Percentiles rank a stretch among this genome's conserved stretches.
Evolutionary conservation across 2,329 filamentous ascomycete species (phyloP).

Genomic region (Alternaria angustiovoidea): DNA sequence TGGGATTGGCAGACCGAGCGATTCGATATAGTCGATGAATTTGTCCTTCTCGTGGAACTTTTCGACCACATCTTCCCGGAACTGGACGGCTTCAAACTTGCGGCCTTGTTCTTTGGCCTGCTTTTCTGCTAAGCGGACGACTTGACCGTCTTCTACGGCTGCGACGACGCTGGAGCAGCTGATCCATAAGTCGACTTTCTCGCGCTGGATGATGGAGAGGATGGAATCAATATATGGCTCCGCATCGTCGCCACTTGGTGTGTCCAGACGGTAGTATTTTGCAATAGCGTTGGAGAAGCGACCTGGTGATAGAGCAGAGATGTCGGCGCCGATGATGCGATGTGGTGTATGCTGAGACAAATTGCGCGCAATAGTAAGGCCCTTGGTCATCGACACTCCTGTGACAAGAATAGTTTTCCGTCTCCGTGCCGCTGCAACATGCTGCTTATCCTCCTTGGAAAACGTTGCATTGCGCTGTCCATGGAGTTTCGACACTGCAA

Average conservation of each 20-base stretch:
- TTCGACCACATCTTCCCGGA: constrained; percentile 64
- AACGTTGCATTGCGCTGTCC: constrained; percentile 21
- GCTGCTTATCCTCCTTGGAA: constrained; percentile 27
- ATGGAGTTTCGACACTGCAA: constrained; percentile 36
- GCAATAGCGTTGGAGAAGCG: constrained; percentile 66
- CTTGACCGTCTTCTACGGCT: constrained; percentile 71
- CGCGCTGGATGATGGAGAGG: constrained; percentile 65
- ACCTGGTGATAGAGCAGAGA: constrained; percentile 50
- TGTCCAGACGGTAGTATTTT: constrained; percentile 61
- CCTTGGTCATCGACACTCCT: constrained; percentile 76
- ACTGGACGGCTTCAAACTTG: constrained; percentile 69
- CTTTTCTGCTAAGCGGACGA: constrained; percentile 59
- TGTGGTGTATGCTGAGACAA: constrained; percentile 70
- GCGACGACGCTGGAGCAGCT: constrained; percentile 74
- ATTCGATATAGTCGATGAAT: constrained; percentile 67
- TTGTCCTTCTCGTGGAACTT: constrained; percentile 70
- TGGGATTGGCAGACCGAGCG: constrained; percentile 52
- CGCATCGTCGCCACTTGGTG: constrained; percentile 44
- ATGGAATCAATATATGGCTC: constrained; percentile 65
- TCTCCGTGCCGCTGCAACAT: constrained; percentile 31
- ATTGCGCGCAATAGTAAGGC: constrained; percentile 69
- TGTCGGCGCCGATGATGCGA: constrained; percentile 75
- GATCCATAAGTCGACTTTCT: constrained; percentile 75
- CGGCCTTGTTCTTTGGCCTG: constrained; percentile 60
- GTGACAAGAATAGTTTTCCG: constrained; percentile 71